A percentile compares a stretch with the other conserved stretches of the same genome.
phyloP scores from a whole-genome alignment of 2,329 filamentous ascomycete species.

The Rhinocladiella similis region DNA sequence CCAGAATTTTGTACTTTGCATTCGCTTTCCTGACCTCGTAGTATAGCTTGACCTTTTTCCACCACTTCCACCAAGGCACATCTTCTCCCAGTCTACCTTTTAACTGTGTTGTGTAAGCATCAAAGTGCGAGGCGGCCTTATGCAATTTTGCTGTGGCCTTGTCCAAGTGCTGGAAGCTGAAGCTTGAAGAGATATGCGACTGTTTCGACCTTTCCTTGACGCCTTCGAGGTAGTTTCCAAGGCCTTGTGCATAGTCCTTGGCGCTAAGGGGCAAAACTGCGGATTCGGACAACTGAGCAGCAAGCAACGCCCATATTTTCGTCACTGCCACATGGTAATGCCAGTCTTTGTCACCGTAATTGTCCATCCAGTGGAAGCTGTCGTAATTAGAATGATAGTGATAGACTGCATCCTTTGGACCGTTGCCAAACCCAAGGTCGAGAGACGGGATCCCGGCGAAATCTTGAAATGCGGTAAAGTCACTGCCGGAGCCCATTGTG shows the following conservation, averaged over 20 bases:
- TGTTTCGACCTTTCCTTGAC: slow-evolving; percentile 29
- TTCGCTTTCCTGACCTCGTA: slow-evolving; percentile 69
- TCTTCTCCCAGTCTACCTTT: slow-evolving; percentile 47
- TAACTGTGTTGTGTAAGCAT: slow-evolving; percentile 51
- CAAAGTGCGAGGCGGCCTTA: slow-evolving; percentile 51
- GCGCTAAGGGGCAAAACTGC: slow-evolving; percentile 66
- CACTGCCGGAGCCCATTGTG: slow-evolving; percentile 71
- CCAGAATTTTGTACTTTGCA: slow-evolving; percentile 77
- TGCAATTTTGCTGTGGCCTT: slow-evolving; percentile 51
- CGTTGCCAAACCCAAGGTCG: slow-evolving; percentile 60
- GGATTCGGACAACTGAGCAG: slow-evolving; percentile 62
- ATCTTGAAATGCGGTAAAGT: slow-evolving; percentile 75
- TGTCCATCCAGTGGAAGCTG: slow-evolving; percentile 80
- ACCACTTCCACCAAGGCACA: slow-evolving; percentile 78
- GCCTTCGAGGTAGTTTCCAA: slow-evolving; percentile 47
- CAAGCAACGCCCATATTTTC: slow-evolving; percentile 63
- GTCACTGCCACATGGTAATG: slow-evolving; percentile 63
- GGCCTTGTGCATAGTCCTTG: slow-evolving; percentile 61
- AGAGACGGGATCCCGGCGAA: slow-evolving; percentile 66
- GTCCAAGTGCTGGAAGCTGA: slow-evolving; percentile 41
- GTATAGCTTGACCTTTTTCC: slow-evolving; percentile 65
- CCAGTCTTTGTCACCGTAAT: slow-evolving; percentile 67
- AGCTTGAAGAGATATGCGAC: slow-evolving; percentile 13
- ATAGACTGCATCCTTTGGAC: slow-evolving; percentile 53
- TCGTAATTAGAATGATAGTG: slow-evolving; percentile 87